These are phyloP conservation scores for Sclerotinia trifoliorum DNA, from an alignment of 2,329 filamentous ascomycete species.

Conservation along the genomic window DNA sequence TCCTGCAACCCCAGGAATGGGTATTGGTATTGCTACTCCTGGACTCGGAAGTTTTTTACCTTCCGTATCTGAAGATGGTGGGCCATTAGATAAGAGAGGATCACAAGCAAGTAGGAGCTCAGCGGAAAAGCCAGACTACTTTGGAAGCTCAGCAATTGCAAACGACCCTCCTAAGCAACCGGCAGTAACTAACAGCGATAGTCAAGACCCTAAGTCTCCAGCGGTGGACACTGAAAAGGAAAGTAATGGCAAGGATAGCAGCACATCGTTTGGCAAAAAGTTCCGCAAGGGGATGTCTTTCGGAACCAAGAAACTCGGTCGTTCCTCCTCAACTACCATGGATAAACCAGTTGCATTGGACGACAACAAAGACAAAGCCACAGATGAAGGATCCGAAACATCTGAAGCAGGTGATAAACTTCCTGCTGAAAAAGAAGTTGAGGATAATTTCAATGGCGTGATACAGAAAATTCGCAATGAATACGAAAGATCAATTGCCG, in stretches of 20 bases:
- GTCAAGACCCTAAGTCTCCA: constrained; percentile 50
- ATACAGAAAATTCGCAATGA: constrained; percentile 70
- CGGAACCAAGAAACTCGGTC: constrained; percentile 78
- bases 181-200: constrained; percentile 45
- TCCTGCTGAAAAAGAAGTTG: constrained; percentile 66
- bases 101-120: constrained; percentile 61
- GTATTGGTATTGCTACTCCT: constrained; percentile 76
- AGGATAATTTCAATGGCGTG: constrained; percentile 71
- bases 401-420: constrained; percentile 59
- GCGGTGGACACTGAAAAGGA: constrained; percentile 47
- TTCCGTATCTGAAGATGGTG: constrained; percentile 49
- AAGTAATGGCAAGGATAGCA: constrained; percentile 58
- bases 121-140: constrained; percentile 70
- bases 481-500: constrained; percentile 66
- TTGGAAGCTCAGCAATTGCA: constrained; percentile 59
- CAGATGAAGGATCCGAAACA: constrained; percentile 57
- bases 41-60: constrained; percentile 44
- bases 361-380: constrained; percentile 81
- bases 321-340: constrained; percentile 63
- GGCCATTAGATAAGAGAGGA: constrained; percentile 53
- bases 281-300: constrained; percentile 72
- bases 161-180: constrained; percentile 47
- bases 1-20: constrained; percentile 67
- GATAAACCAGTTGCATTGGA: constrained; percentile 73
- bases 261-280: constrained; percentile 75